phyloP scores from a whole-genome alignment of 768 basidiomycete genomes.

The Phlebiopsis gigantea region DNA sequence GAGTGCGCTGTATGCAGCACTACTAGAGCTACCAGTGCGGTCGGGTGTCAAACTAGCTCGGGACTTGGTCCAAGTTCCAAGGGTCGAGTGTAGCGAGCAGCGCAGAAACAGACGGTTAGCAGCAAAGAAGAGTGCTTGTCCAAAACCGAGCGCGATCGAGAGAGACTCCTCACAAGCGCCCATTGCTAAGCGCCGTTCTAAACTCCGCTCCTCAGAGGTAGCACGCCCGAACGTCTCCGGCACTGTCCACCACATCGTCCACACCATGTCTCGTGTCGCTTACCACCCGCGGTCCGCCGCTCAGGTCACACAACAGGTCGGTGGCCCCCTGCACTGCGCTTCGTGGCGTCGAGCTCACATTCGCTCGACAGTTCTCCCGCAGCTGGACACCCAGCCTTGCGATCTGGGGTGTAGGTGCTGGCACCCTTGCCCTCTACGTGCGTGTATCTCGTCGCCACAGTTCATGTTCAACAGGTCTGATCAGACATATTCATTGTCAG shows the following conservation, averaged over 20 bases:
- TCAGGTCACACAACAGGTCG: slow-evolving; percentile 18
- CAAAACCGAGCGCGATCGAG: not conserved
- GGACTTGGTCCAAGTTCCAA: not conserved
- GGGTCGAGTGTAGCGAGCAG: not conserved
- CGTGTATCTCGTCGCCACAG: slow-evolving; percentile 22
- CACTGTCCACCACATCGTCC: slow-evolving; percentile 3
- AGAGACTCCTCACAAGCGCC: not conserved
- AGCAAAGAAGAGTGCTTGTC: not conserved
- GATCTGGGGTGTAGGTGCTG: slow-evolving; percentile 69
- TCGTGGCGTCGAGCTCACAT: not conserved
- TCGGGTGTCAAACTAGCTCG: not conserved
- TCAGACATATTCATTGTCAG: slow-evolving; percentile 30
- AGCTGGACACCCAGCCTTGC: slow-evolving; percentile 58
- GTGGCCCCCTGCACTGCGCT: slow-evolving; percentile 8
- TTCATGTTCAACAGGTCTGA: not conserved
- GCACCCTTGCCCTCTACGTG: slow-evolving; percentile 65
- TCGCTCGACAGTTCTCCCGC: slow-evolving; percentile 21
- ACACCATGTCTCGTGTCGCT: slow-evolving; percentile 30
- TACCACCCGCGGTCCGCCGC: slow-evolving; percentile 27
- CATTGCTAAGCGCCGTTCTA: slow-evolving; percentile 2
- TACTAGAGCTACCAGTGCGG: not conserved
- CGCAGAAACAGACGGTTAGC: not conserved
- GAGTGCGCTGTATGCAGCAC: not conserved
- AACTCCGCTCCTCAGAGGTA: slow-evolving; percentile 10
- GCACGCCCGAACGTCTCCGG: slow-evolving; percentile 15